Base-by-base conservation (phyloP, 345 rosid species). In the Conringia planisiliqua region DNA sequence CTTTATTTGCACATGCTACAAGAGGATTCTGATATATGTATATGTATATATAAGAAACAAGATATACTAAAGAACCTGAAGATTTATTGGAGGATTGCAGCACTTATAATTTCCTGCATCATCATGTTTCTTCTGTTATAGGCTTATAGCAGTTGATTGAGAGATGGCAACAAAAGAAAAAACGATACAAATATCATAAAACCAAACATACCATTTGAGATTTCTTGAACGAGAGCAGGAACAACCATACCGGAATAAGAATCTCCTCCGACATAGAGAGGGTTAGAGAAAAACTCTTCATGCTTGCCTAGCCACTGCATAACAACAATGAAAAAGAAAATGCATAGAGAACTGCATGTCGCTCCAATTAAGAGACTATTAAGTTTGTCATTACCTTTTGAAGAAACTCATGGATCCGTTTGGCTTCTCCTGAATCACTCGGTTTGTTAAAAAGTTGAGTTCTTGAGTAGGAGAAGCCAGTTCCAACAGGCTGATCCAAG, bases 261-360 rank as follows among this genome's bases (percentile, higher is more conserved):
- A 51, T 83, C 89, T 44, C 97, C 92, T 0, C 77, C 69, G 0
- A 89, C 42, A 42, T 85, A 90, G 17, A 90, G 7, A 7, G 84
- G 87, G 66, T 77, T 85, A 6, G 83, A 74, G 30, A 59, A 62
- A 67, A 87, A 86, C n/a, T 84, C 85, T 7, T 83, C 85, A 75
- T 85, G 90, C 52, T 72, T 79, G 29, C 26, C 68, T 57, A 51
- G 30, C 56, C 56, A 51, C 56, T 51, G 56, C 30, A 11, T 8
- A 22, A 22, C 14, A 51, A 5, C 14, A 5, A 10, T 0, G 14
- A 50, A 51, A 51, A 22, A 47, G 18, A 4, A 8, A 47, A n/a
- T n/a, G n/a, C n/a, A n/a, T n/a, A n/a, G n/a, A n/a, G n/a, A n/a
- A n/a, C n/a, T n/a, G n/a, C n/a, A n/a, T n/a, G 36, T 33, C 6